Conservation (phyloP, 768 basidiomycete species). For the Porphyrellus cyaneotinctus region DNA sequence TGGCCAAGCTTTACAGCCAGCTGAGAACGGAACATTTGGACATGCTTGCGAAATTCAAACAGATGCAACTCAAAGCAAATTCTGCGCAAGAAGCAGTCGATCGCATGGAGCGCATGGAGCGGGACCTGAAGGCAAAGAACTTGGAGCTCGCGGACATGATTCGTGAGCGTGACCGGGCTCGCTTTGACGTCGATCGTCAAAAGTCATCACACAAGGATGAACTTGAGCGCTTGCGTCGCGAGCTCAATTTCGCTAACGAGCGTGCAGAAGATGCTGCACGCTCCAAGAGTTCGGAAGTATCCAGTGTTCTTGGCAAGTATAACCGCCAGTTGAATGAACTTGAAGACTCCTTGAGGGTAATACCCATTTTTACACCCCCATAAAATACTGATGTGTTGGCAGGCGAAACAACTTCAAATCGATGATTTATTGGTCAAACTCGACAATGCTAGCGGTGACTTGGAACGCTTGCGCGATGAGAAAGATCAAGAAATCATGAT, state of each 20-base stretch:
- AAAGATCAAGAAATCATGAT: constrained; percentile 97
- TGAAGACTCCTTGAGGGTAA: constrained; percentile 90
- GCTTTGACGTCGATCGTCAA: constrained; percentile 92
- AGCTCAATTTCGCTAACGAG: constrained; percentile 93
- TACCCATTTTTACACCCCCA: constrained; percentile 18
- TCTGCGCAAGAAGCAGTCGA: constrained; percentile 98
- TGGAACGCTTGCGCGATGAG: constrained; percentile 85
- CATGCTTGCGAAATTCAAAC: constrained; percentile 95
- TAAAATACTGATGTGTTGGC: constrained; percentile 15
- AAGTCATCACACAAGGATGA: constrained; percentile 96
- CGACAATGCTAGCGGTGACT: constrained; percentile 65
- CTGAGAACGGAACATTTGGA: constrained; percentile 96
- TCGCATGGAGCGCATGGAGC: constrained; percentile 98
- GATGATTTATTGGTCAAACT: constrained; percentile 86
- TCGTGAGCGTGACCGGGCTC: constrained; percentile 90
- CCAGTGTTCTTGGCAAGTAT: constrained; percentile 83
- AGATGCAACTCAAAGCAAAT: constrained; percentile 95
- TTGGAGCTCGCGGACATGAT: constrained; percentile 98
- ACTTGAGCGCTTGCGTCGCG: constrained; percentile 84
- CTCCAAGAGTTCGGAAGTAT: constrained; percentile 91
- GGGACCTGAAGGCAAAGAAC: constrained; percentile 98
- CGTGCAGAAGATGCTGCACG: constrained; percentile 93
- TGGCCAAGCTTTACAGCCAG: constrained; percentile 98
- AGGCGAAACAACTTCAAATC: constrained; percentile 96
- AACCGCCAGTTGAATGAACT: constrained; percentile 94